Conservation (phyloP, 352 stramenopile genomes). For the Phytophthora boehmeriae region DNA sequence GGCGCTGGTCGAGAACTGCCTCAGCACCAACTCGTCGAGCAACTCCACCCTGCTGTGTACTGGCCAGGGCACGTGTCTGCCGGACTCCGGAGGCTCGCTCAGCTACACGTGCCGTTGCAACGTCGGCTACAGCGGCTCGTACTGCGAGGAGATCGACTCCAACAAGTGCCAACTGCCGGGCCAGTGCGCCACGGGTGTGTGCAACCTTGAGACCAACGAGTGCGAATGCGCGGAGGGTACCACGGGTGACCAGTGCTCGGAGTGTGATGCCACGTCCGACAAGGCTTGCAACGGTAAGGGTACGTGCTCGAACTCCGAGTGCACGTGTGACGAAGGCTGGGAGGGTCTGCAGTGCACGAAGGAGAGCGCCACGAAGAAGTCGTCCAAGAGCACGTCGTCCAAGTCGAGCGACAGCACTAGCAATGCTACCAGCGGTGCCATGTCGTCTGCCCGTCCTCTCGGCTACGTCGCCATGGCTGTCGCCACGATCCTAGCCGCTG, state of each 20-base stretch:
- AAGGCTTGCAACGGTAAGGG: constrained; percentile 71
- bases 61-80: constrained; percentile 70
- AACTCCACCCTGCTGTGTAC: constrained; percentile 59
- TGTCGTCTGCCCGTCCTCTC: constrained; percentile 22
- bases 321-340: constrained; percentile 62
- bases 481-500: constrained; percentile 32
- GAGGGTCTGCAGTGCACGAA: constrained; percentile 76
- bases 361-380: constrained; percentile 52
- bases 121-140: constrained; percentile 68
- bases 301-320: constrained; percentile 57
- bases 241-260: constrained; percentile 71
- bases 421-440: constrained; percentile 27
- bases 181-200: constrained; percentile 69
- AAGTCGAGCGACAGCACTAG: constrained; percentile 15
- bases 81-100: constrained; percentile 41
- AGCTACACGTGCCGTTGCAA: constrained; percentile 77
- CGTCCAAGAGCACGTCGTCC: constrained; percentile 20
- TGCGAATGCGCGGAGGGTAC: constrained; percentile 70
- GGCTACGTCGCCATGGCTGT: constrained; percentile 29
- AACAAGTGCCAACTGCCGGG: constrained; percentile 79
- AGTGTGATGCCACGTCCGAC: constrained; percentile 63
- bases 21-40: constrained; percentile 56
- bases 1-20: constrained; percentile 46
- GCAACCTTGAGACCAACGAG: constrained; percentile 69
- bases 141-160: constrained; percentile 62